Evolutionary conservation across 176 grass and related monocot genomes (phyloP).

Genomic region (Tillandsia leiboldiana): DNA sequence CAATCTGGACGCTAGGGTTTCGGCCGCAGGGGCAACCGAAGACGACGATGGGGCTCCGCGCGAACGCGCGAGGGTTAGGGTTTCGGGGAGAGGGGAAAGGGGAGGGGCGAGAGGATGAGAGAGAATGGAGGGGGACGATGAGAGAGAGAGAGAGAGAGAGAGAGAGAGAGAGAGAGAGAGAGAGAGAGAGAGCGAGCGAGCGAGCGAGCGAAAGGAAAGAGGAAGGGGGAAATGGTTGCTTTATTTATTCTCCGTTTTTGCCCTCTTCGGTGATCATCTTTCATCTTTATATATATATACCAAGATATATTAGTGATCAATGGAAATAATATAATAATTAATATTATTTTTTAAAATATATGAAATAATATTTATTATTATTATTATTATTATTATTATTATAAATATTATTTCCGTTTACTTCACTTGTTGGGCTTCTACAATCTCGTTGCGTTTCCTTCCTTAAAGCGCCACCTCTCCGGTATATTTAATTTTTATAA

Average conservation of each 20-base stretch:
- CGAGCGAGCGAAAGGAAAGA: not conserved
- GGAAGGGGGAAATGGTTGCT: not conserved
- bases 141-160: slow-evolving; percentile 17
- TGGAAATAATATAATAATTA: not conserved
- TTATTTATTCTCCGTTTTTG: not conserved
- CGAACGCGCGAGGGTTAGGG: slow-evolving; percentile 18
- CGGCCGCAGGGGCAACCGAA: not conserved
- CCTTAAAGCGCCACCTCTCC: no score
- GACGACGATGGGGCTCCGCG: not conserved
- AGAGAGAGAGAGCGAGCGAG: slow-evolving; percentile 16
- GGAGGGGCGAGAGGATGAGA: not conserved
- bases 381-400: no score
- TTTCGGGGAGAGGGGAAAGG: not conserved
- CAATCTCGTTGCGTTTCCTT: no score
- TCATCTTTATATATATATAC: not conserved
- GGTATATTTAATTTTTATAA: no score
- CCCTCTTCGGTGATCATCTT: slow-evolving; percentile 5
- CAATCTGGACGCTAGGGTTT: not conserved
- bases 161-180: not conserved
- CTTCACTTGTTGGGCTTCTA: no score
- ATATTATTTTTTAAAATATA: no score
- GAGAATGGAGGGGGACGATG: not conserved
- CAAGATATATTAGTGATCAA: not conserved
- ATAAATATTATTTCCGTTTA: no score
- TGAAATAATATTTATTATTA: no score